Evolutionary conservation across 208 protist species (phyloP), one percentile per base, ranked within the genome.

Genomic region (Lotmaria passim): DNA sequence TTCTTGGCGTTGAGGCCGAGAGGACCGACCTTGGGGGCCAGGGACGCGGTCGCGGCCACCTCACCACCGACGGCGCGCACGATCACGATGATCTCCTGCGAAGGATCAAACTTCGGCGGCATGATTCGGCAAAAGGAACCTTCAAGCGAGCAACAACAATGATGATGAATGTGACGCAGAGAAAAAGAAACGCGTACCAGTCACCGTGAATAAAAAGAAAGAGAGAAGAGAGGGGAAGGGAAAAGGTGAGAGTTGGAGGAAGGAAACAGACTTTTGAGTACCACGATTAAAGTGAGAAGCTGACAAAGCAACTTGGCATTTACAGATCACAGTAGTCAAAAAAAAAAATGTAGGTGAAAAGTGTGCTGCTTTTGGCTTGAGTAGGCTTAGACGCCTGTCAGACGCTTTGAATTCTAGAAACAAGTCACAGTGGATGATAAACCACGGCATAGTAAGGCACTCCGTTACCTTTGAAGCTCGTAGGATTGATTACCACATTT

Each of bases 1-100:
- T 99, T 99, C 95, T 99, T 99, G 68, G 99, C 98, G 74, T 98
- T 98, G 31, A 99, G 88, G 95, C 99, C 99, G 43, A 99, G 95
- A 48, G 99, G 98, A 96, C 99, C 98, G 79, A 99, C 90, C 93
- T 99, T 99, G 43, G 98, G 99, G 69, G 98, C 98, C 10, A 99
- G 90, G 15, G 98, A 95, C 38, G 98, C 95, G 34, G 97, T 97
- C 60, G 96, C 98, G 60, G 91, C 96, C 69, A 98, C 97, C 87
- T 99, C 98, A 83, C 99, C 99, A 84, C 99, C 99, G 48, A 98
- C 91, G 53, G 96, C 97, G 65, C 98, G 97, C 71, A 99, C 87
- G 81, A 97, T 93, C 50, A 99, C 96, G 87, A 85, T 87, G 69
- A 90, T 89, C 84, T 98, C 91, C 75, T 98, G 96, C 59, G 89